Evolutionary conservation across 345 rosid genomes (phyloP).

Genomic region (Eucalyptus sideroxylon): DNA sequence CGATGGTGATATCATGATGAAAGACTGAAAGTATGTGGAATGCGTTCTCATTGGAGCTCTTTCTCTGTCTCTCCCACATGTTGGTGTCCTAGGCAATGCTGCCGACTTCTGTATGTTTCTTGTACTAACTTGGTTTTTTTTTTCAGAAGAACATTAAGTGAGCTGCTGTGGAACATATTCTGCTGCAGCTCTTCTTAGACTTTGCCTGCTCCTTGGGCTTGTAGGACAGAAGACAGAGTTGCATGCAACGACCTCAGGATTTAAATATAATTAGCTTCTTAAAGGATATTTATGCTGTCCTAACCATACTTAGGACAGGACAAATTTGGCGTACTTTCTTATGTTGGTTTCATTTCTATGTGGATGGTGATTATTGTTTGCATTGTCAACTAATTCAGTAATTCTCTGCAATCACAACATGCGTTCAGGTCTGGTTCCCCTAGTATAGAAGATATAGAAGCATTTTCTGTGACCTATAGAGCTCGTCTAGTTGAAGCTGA

Average conservation of each 20-base stretch:
- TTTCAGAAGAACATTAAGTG: background rate
- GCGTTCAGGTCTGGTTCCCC: constrained; percentile 61
- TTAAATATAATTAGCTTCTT: background rate
- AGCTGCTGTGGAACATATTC: background rate
- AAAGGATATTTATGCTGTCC: background rate
- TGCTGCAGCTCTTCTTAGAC: background rate
- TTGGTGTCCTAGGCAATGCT: background rate
- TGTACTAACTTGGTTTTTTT: background rate
- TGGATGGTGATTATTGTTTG: background rate
- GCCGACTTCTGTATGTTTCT: background rate
- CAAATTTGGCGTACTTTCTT: background rate
- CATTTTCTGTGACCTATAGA: constrained; percentile 53
- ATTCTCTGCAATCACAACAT: background rate
- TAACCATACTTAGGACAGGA: background rate
- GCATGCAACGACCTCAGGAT: background rate
- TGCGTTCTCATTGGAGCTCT: background rate
- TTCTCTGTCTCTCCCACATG: background rate
- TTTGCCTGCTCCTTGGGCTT: background rate
- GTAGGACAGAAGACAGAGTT: background rate
- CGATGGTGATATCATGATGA: background rate
- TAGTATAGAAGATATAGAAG: constrained; percentile 66
- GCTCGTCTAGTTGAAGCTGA: constrained; percentile 60
- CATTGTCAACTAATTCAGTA: background rate
- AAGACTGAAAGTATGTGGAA: background rate
- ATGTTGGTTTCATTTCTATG: background rate